These are phyloP conservation scores for Cystofilobasidium bisporidii DNA, from an alignment of 768 basidiomycete species.

Conservation along the genomic window DNA sequence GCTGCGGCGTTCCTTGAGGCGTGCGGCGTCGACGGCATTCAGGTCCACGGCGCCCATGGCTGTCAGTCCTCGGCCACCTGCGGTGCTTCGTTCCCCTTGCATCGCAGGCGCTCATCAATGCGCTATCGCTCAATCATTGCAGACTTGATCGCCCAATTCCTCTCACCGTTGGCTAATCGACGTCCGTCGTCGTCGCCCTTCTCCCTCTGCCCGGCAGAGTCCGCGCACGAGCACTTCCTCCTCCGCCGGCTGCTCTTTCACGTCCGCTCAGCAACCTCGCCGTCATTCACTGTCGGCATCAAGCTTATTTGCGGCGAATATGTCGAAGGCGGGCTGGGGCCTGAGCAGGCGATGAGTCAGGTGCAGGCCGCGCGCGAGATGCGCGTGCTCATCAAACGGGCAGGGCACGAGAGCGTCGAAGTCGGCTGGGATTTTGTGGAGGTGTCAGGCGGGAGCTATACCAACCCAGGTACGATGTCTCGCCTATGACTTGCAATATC, in stretches of 20 bases:
- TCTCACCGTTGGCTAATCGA: constrained; percentile 45
- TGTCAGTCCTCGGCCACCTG: constrained; percentile 49
- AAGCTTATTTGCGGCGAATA: constrained; percentile 12
- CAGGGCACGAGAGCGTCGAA: constrained; percentile 54
- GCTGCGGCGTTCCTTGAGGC: constrained; percentile 57
- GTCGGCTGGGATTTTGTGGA: constrained; percentile 77
- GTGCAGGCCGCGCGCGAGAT: not conserved
- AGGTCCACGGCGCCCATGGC: constrained; percentile 76
- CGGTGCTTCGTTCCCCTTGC: no score
- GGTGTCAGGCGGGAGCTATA: constrained; percentile 79
- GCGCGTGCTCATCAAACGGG: constrained; percentile 9
- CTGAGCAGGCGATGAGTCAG: not conserved
- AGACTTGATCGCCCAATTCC: constrained; percentile 73
- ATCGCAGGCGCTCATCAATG: not conserved
- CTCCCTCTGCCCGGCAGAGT: not conserved
- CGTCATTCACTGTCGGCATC: constrained; percentile 5
- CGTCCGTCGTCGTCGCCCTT: constrained; percentile 9
- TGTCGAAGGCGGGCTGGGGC: not conserved
- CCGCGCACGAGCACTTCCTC: constrained; percentile 3
- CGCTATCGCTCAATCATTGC: constrained; percentile 1
- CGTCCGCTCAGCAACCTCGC: not conserved
- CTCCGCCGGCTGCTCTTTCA: not conserved
- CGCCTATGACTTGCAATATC: no score
- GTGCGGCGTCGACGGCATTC: constrained; percentile 74
- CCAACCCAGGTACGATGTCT: constrained; percentile 62